Evolutionary conservation across 139 green algal genomes (phyloP).

Genomic region (Chlamydomonas urium): DNA sequence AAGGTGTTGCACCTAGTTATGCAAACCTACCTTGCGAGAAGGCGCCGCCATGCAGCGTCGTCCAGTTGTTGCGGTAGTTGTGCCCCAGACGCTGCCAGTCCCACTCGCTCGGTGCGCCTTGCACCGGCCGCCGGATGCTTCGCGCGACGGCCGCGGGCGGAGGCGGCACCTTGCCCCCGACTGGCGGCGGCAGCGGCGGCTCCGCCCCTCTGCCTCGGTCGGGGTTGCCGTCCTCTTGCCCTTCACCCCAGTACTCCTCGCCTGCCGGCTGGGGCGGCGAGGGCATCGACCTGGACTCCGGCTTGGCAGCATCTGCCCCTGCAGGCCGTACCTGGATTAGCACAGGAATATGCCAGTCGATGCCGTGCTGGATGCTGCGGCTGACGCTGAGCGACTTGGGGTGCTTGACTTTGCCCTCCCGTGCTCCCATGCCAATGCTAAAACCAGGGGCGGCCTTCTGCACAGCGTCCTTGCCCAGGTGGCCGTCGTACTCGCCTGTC

Average conservation of each 20-base stretch:
- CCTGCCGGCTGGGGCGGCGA: too few relatives aligned
- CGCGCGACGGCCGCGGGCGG: constrained; percentile 29
- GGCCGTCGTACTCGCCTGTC: neutral
- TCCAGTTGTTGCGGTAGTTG: constrained; percentile 40
- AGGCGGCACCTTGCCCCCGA: neutral
- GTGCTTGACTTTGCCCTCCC: constrained; percentile 14
- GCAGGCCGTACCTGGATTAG: constrained; percentile 8
- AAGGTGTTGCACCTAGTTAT: too few relatives aligned
- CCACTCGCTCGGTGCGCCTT: constrained; percentile 29
- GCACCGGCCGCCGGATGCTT: constrained; percentile 13
- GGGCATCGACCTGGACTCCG: too few relatives aligned
- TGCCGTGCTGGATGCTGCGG: constrained; percentile 40
- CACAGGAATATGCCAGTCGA: constrained; percentile 39
- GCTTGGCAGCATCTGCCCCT: neutral
- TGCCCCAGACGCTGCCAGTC: constrained; percentile 34
- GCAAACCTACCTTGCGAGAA: constrained; percentile 28
- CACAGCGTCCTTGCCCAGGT: neutral
- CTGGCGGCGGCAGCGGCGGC: neutral
- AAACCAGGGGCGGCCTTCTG: neutral
- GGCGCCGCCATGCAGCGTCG: constrained; percentile 33
- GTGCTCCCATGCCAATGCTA: constrained; percentile 13
- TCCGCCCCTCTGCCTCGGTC: too few relatives aligned
- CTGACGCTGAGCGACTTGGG: constrained; percentile 29
- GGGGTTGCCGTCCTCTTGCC: too few relatives aligned
- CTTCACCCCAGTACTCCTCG: too few relatives aligned